Base-by-base conservation (phyloP, 306 rosid genomes). In the Luffa aegyptiaca region DNA sequence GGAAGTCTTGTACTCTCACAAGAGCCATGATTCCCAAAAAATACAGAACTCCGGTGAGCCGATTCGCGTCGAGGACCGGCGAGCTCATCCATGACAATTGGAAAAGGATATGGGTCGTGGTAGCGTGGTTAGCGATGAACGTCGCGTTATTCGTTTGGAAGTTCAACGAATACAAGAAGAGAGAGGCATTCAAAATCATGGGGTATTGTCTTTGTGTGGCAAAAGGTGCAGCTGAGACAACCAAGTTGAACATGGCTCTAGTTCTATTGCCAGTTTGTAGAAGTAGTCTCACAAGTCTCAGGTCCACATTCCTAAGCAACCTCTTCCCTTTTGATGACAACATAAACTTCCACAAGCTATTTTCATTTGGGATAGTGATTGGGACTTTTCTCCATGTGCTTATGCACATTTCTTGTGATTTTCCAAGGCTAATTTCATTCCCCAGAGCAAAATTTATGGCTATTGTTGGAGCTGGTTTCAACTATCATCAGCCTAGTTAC, bases 141-240 rank as follows among this genome's bases (percentile, higher is more conserved):
- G 26, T 84, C 4, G 78, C 31, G 37, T 93, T 95, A 37, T 92
- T 75, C 69, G 0, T 52, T 13, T 92, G 97, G 97, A 95, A 95
- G 80, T 95, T 81, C 79, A 2, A 3, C 2, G 84, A 92, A 81
- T 95, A 95, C 83, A 82, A 76, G 84, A 33, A 86, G 0, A 83
- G 2, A 68, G 81, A 52, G 18, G 88, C 88, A 33, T 92, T 70
- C 80, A 42, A 88, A 81, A 75, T 95, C 83, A 92, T 95, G 98
- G 98, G 98, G 14, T 45, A 78, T 36, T 95, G 98, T 70, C 51
- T 95, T 46, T 95, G 98, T 85, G 35, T 81, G 17, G 98, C 98
- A 79, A 95, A 95, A 76, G 98, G 98, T 81, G 90, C 91, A 11
- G 98, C 98, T 14, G 98, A 95, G 89, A 92, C 97, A 56, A 92